Percentiles rank a stretch among this genome's conserved stretches.
Evolutionary conservation across 345 rosid genomes (phyloP).

Genomic region (Eucalyptus curtisii): DNA sequence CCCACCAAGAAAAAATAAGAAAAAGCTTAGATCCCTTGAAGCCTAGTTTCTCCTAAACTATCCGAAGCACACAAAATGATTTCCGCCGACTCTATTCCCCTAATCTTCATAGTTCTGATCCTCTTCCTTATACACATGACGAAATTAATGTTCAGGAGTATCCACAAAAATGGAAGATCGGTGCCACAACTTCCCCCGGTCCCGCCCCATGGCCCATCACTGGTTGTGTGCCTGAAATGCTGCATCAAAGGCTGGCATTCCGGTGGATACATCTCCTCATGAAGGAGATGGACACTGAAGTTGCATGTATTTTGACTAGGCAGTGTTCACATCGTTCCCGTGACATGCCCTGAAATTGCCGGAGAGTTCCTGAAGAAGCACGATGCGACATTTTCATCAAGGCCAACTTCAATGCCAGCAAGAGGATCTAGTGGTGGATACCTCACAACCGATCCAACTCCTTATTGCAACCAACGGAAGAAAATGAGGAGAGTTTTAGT

Average conservation of each 20-base stretch:
- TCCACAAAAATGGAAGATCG: not conserved
- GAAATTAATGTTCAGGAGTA: not conserved
- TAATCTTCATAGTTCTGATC: not conserved
- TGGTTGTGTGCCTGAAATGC: slow-evolving; percentile 13
- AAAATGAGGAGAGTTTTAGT: too few relatives aligned
- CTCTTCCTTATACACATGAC: not conserved
- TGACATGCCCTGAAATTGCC: too few relatives aligned
- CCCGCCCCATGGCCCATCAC: slow-evolving; percentile 24
- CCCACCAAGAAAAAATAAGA: not conserved
- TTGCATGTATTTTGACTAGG: slow-evolving; percentile 27
- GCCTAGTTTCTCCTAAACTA: not conserved
- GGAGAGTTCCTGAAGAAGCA: too few relatives aligned
- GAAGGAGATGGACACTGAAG: not conserved
- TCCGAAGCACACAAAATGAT: not conserved
- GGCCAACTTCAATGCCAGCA: too few relatives aligned
- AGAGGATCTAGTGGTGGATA: too few relatives aligned
- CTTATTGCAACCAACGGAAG: too few relatives aligned
- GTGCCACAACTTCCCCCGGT: not conserved
- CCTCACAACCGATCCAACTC: too few relatives aligned
- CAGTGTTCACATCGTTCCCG: too few relatives aligned
- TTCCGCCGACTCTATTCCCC: not conserved
- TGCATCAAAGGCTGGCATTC: slow-evolving; percentile 1
- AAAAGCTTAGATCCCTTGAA: not conserved
- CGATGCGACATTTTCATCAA: too few relatives aligned
- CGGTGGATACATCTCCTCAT: slow-evolving; percentile 6